phyloP scores from a whole-genome alignment of 352 stramenopile genomes.

The Phytophthora lateralis region DNA sequence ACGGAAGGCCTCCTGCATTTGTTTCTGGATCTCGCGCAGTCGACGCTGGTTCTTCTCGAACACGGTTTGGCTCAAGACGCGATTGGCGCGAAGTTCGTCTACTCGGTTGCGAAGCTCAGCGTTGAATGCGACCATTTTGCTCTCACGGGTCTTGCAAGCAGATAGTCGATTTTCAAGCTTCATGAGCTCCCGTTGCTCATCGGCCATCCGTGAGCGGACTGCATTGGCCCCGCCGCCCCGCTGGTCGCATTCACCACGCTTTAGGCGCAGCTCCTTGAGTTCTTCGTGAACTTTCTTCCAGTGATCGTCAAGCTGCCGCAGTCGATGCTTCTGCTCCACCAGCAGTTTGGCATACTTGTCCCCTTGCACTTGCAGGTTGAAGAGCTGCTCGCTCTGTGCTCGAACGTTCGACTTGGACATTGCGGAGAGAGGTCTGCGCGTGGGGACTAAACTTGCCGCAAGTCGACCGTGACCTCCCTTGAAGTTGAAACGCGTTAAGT shows the following conservation, averaged over 20 bases:
- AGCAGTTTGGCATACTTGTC: constrained; percentile 81
- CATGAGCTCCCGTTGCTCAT: constrained; percentile 78
- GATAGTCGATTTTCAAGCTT: constrained; percentile 83
- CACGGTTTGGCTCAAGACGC: constrained; percentile 69
- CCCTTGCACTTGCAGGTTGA: constrained; percentile 81
- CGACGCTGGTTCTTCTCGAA: constrained; percentile 85
- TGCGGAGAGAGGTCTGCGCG: neutral
- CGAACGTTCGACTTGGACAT: constrained; percentile 74
- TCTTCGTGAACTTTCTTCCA: constrained; percentile 74
- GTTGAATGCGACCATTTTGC: constrained; percentile 73
- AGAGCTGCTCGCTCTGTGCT: constrained; percentile 79
- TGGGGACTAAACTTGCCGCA: constrained; percentile 2
- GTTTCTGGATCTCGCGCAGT: constrained; percentile 72
- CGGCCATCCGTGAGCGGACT: constrained; percentile 68
- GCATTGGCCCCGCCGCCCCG: constrained; percentile 72
- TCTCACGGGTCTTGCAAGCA: constrained; percentile 72
- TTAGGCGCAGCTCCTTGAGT: constrained; percentile 66
- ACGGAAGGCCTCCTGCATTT: constrained; percentile 81
- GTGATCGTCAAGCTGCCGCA: constrained; percentile 69
- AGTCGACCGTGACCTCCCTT: neutral
- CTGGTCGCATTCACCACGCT: constrained; percentile 74
- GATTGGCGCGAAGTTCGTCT: constrained; percentile 66
- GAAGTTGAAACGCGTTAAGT: constrained; percentile 28
- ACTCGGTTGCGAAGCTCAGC: constrained; percentile 56
- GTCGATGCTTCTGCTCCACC: constrained; percentile 73